Conservation (phyloP, 208 protist species). For the Porcisia hertigi region DNA sequence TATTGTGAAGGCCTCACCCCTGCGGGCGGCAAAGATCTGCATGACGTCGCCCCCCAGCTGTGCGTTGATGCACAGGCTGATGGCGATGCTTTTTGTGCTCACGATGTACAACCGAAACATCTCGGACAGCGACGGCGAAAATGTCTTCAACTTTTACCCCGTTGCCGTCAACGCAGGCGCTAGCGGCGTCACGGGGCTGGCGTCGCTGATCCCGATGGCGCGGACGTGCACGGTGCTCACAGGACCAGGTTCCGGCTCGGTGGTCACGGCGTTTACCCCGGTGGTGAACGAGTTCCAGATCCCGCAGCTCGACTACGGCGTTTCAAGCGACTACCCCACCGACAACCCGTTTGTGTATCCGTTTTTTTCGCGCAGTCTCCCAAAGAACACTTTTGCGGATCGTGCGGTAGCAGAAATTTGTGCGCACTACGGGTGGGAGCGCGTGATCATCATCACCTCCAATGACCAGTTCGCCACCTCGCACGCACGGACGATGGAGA, state of each 20-base stretch:
- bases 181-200: slow-evolving; percentile 67
- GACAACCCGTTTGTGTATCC: slow-evolving; percentile 60
- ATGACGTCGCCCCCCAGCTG: slow-evolving; percentile 66
- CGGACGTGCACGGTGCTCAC: slow-evolving; percentile 71
- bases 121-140: slow-evolving; percentile 22
- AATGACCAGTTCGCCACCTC: slow-evolving; percentile 66
- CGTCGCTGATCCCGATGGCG: slow-evolving; percentile 66
- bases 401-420: slow-evolving; percentile 64
- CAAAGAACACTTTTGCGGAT: slow-evolving; percentile 52
- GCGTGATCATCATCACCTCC: slow-evolving; percentile 69
- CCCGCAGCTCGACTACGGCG: slow-evolving; percentile 77
- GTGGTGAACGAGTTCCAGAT: slow-evolving; percentile 81
- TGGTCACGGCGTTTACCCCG: slow-evolving; percentile 65
- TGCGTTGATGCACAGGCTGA: slow-evolving; percentile 53
- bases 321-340: slow-evolving; percentile 63
- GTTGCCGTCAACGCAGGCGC: slow-evolving; percentile 63
- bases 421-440: slow-evolving; percentile 78
- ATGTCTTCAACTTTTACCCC: slow-evolving; percentile 55
- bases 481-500: slow-evolving; percentile 40
- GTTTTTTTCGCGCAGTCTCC: slow-evolving; percentile 78
- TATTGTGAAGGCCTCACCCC: slow-evolving; percentile 60
- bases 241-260: slow-evolving; percentile 53
- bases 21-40: slow-evolving; percentile 70
- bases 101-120: slow-evolving; percentile 44
- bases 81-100: slow-evolving; percentile 63